Conservation (phyloP, 106 monocot species). For the Platanthera guangdongensis region DNA sequence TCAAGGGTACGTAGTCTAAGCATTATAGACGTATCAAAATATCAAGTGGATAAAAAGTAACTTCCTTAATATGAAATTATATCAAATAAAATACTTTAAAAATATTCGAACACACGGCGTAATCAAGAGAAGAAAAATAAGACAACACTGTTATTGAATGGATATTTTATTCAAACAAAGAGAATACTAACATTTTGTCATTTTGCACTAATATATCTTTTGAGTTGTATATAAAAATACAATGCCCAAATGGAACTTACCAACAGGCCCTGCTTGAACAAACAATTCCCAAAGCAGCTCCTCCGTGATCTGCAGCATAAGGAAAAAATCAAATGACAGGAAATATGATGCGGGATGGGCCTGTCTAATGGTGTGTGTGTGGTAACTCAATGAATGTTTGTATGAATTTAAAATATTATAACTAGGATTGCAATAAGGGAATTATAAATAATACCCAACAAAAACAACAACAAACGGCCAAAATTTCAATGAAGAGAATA, state of each 20-base stretch:
- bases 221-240: neutral
- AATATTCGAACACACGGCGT: neutral
- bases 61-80: neutral
- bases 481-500: no score
- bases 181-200: neutral
- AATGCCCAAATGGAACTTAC: slow-evolving; percentile 29
- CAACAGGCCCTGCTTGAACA: slow-evolving; percentile 91
- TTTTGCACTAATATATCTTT: neutral
- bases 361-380: no score
- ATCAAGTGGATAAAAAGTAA: neutral
- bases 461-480: no score
- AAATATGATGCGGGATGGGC: neutral
- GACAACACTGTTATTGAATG: neutral
- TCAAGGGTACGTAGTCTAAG: neutral
- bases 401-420: no score
- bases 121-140: neutral
- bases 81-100: neutral
- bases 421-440: no score
- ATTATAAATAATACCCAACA: no score
- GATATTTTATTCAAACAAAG: neutral
- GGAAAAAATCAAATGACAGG: neutral
- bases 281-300: slow-evolving; percentile 88
- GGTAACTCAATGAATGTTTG: no score
- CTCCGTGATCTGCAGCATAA: slow-evolving; percentile 46
- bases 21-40: neutral